A percentile compares a stretch with the other conserved stretches of the same genome.
Conservation (phyloP, 352 stramenopile genomes). For the Phytophthora sojae region DNA sequence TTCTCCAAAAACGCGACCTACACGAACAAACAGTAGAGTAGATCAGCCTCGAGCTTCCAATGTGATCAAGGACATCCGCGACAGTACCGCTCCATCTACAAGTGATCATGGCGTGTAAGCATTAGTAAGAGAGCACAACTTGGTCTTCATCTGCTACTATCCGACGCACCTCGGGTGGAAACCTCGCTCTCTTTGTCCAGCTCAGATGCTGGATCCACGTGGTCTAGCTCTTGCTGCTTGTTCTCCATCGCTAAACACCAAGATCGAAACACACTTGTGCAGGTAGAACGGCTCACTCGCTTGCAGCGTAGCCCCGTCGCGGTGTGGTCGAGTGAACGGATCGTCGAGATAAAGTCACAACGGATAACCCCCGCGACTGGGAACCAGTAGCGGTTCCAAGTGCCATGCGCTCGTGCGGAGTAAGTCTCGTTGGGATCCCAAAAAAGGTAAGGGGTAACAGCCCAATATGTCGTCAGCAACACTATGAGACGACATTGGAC, state of each 20-base stretch:
- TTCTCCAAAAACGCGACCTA: constrained; percentile 45
- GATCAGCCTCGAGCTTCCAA: background rate
- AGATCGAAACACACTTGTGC: background rate
- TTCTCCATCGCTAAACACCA: constrained; percentile 21
- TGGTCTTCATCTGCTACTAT: background rate
- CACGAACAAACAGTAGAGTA: background rate
- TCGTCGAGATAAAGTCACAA: constrained; percentile 35
- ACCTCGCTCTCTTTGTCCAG: constrained; percentile 24
- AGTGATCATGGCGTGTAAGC: background rate
- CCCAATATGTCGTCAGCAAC: background rate
- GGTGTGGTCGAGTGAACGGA: constrained; percentile 3
- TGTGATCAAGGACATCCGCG: background rate
- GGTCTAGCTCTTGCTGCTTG: constrained; percentile 24
- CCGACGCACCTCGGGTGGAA: constrained; percentile 18
- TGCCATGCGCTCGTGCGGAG: constrained; percentile 9
- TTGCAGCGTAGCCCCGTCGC: background rate
- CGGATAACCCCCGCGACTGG: constrained; percentile 12
- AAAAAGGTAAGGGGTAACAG: background rate
- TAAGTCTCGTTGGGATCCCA: constrained; percentile 4
- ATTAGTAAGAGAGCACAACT: background rate
- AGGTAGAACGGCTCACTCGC: background rate
- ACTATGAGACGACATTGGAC: too few species aligned
- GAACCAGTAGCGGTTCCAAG: constrained; percentile 10
- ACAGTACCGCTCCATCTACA: constrained; percentile 34
- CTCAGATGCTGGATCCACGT: constrained; percentile 6